Percentiles rank a stretch among this genome's conserved stretches.
These are phyloP conservation scores for Glaciozyma martinii DNA, from an alignment of 768 basidiomycete genomes.

Conservation along the genomic window DNA sequence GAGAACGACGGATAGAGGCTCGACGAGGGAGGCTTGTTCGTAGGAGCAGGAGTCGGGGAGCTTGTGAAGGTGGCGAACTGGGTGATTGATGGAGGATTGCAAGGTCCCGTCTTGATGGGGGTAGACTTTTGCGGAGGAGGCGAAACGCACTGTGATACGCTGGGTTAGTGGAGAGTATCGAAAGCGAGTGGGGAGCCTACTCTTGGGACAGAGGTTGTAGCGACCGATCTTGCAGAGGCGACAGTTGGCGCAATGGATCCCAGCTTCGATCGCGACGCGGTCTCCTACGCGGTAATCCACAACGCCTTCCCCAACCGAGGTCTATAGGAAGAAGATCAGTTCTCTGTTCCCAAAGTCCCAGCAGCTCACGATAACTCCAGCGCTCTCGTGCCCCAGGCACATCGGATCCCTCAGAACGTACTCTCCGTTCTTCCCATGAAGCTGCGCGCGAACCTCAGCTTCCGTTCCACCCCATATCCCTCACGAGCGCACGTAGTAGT, in stretches of 20 bases:
- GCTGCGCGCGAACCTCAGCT: slow-evolving; percentile 44
- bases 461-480: neutral
- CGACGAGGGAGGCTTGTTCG: slow-evolving; percentile 77
- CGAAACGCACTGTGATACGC: slow-evolving; percentile 57
- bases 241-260: slow-evolving; percentile 67
- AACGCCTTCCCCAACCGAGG: slow-evolving; percentile 68
- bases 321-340: slow-evolving; percentile 32
- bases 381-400: slow-evolving; percentile 86
- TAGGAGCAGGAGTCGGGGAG: slow-evolving; percentile 66
- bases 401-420: slow-evolving; percentile 54
- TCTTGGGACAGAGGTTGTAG: slow-evolving; percentile 84
- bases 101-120: slow-evolving; percentile 91
- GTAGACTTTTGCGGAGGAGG: slow-evolving; percentile 77
- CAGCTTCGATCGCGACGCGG: slow-evolving; percentile 87
- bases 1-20: slow-evolving; percentile 85
- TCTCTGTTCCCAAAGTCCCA: too few relatives aligned
- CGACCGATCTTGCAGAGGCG: slow-evolving; percentile 49
- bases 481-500: neutral
- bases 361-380: slow-evolving; percentile 54
- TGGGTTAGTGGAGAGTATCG: too few relatives aligned
- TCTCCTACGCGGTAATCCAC: slow-evolving; percentile 56
- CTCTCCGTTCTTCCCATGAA: slow-evolving; percentile 9
- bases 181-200: neutral
- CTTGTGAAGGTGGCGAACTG: slow-evolving; percentile 36
- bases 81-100: slow-evolving; percentile 79